Evolutionary conservation across 768 basidiomycete genomes (phyloP).

Genomic region (Basidioascus undulatus): DNA sequence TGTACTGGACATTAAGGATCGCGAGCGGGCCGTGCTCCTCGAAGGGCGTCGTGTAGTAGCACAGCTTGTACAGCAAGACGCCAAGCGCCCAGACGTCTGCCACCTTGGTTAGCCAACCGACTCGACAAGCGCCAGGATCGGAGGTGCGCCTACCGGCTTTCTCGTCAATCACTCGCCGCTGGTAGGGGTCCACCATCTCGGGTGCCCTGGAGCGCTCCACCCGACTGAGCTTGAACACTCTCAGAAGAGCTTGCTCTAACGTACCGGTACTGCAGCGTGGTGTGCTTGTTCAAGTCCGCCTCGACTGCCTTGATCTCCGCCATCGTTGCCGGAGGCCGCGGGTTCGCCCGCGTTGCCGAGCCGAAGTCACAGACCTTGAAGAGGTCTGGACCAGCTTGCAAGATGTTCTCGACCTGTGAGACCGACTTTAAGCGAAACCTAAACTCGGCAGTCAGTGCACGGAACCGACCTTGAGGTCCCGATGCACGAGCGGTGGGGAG

Average conservation of each 20-base stretch:
- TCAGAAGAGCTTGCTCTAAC: too few species aligned
- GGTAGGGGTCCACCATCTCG: conserved; percentile 85
- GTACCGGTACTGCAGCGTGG: conserved; percentile 92
- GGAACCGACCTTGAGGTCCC: conserved; percentile 51
- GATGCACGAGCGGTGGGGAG: conserved; percentile 70
- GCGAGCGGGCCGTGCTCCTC: conserved; percentile 93
- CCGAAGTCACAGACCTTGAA: conserved; percentile 98
- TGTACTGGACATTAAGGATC: conserved; percentile 88
- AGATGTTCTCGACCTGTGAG: conserved; percentile 71
- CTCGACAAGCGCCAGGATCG: background rate
- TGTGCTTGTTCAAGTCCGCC: conserved; percentile 76
- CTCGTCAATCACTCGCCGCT: conserved; percentile 62
- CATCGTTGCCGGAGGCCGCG: conserved; percentile 43
- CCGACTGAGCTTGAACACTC: too few species aligned
- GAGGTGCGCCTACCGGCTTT: conserved; percentile 29
- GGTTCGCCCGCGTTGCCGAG: conserved; percentile 47
- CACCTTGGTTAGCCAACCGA: too few species aligned
- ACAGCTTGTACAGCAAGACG: conserved; percentile 88
- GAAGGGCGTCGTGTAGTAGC: conserved; percentile 97
- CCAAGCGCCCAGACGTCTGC: conserved; percentile 89
- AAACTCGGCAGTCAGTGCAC: background rate
- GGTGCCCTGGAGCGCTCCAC: too few species aligned
- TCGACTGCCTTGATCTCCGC: conserved; percentile 72
- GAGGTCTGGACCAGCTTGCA: conserved; percentile 55
- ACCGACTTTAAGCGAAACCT: background rate